Conservation (phyloP, 1,139 yeast species). For the Candida frijolesensis region DNA sequence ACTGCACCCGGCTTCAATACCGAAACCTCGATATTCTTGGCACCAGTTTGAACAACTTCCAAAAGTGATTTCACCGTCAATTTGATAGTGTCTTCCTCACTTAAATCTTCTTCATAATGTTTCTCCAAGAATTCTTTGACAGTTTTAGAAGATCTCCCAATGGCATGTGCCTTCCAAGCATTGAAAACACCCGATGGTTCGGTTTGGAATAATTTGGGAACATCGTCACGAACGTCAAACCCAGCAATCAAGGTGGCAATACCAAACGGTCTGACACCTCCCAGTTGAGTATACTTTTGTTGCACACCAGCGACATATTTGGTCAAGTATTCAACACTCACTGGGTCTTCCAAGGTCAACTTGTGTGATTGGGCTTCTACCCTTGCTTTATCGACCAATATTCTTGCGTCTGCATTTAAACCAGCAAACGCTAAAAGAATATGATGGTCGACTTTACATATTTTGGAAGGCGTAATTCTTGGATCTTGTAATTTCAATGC, state of each 20-base stretch:
- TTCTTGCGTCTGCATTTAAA: slow-evolving; percentile 95
- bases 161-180: slow-evolving; percentile 99
- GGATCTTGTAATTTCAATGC: slow-evolving; percentile 95
- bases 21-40: slow-evolving; percentile 91
- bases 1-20: slow-evolving; percentile 72
- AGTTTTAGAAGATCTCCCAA: slow-evolving; percentile 93
- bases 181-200: slow-evolving; percentile 98
- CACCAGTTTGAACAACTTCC: slow-evolving; percentile 98
- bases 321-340: slow-evolving; percentile 87
- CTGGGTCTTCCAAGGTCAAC: slow-evolving; percentile 92
- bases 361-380: slow-evolving; percentile 97
- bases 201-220: slow-evolving; percentile 87
- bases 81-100: slow-evolving; percentile 74
- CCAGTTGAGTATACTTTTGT: slow-evolving; percentile 96
- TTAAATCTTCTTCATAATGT: slow-evolving; percentile 70
- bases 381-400: slow-evolving; percentile 91
- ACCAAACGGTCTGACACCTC: slow-evolving; percentile 96
- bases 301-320: slow-evolving; percentile 96
- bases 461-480: slow-evolving; percentile 91
- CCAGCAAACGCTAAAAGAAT: slow-evolving; percentile 96
- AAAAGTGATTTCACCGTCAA: slow-evolving; percentile 84
- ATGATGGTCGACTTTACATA: slow-evolving; percentile 89
- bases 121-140: slow-evolving; percentile 95
- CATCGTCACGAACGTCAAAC: slow-evolving; percentile 80
- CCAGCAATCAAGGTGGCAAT: slow-evolving; percentile 95